Base-by-base conservation (phyloP, 1,284 basidiomycete genomes). In the Sporisorium scitamineum region DNA sequence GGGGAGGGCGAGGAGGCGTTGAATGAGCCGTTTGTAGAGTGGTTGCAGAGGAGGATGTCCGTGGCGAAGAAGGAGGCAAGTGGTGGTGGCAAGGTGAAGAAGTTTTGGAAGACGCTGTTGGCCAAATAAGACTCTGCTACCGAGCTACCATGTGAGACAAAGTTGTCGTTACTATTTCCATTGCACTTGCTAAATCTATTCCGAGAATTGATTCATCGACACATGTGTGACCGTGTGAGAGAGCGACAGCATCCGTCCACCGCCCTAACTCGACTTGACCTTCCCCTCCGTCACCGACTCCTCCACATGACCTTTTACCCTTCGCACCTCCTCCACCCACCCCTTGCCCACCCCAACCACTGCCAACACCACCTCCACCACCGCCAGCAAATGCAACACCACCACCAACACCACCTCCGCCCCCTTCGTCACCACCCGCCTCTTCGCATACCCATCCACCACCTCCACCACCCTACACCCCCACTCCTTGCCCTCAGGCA, bases 61-160 rank as follows among this genome's bases (percentile, higher is more conserved):
- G 51, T 3, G 27, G 24, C 37, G 13, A n/a, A 27, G n/a, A 26
- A 32, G n/a, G 34, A 16, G 27, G 24, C 10, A 9, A 34, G 24
- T 4, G 42, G 24, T 18, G 51, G 39, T 5, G 41, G 47, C 9
- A 68, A 73, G 51, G 50, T 61, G 5, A 67, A 52, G 51, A 57
- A 51, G 45, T 73, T 73, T 20, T 56, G 53, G 48, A 67, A 68
- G 54, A 73, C 65, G 14, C 37, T 73, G 0, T 18, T 72, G 24
- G 41, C 55, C 16, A 62, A 62, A 13, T 58, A 18, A 39, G 37
- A n/a, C n/a, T 39, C 16, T 3, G 34, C 34, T 3, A 37, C 9
- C 34, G 34, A 37, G 34, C 34, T 13, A 13, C 13, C 13, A 13
- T 37, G 34, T n/a, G 34, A 3, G 9, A 9, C 5, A n/a, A 4